These are phyloP conservation scores for Aspergillus affinis DNA, from an alignment of 495 filamentous ascomycete species.

Conservation along the genomic window DNA sequence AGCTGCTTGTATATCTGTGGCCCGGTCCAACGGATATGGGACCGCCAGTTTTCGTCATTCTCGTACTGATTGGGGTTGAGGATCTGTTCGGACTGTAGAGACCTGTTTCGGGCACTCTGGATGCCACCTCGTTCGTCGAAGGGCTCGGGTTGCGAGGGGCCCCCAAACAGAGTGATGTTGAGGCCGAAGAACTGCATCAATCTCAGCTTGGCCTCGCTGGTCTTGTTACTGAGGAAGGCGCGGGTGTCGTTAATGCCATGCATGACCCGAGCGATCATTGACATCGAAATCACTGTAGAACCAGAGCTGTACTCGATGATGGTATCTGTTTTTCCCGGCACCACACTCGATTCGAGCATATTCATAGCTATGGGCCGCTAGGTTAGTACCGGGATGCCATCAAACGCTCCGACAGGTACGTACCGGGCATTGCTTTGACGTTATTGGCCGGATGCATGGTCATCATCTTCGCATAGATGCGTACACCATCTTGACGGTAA, in stretches of 20 bases:
- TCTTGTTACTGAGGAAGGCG: slow-evolving; percentile 63
- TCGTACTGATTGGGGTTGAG: slow-evolving; percentile 61
- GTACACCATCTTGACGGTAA: slow-evolving; percentile 54
- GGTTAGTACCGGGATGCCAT: neutral
- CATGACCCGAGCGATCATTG: slow-evolving; percentile 54
- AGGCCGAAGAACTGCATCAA: slow-evolving; percentile 61
- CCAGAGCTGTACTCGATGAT: slow-evolving; percentile 64
- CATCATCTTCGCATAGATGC: slow-evolving; percentile 66
- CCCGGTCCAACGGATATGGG: slow-evolving; percentile 61
- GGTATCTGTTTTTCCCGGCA: slow-evolving; percentile 42
- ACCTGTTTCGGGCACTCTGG: slow-evolving; percentile 41
- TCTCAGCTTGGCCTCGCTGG: slow-evolving; percentile 49
- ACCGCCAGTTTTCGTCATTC: slow-evolving; percentile 58
- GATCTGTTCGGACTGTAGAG: slow-evolving; percentile 36
- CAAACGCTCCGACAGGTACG: slow-evolving; percentile 2
- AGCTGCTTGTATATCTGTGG: slow-evolving; percentile 58
- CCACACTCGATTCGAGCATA: slow-evolving; percentile 50
- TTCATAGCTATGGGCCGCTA: slow-evolving; percentile 45
- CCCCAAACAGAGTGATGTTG: slow-evolving; percentile 55
- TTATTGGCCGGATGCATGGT: slow-evolving; percentile 62
- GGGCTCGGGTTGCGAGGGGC: slow-evolving; percentile 57
- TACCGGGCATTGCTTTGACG: slow-evolving; percentile 63
- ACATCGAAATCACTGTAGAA: slow-evolving; percentile 61
- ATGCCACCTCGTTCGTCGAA: slow-evolving; percentile 55
- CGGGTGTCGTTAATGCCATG: slow-evolving; percentile 52